Evolutionary conservation across 1,284 basidiomycete species (phyloP), one percentile per base, ranked within the genome.

Genomic region (Sporisorium iseilematis-ciliati): DNA sequence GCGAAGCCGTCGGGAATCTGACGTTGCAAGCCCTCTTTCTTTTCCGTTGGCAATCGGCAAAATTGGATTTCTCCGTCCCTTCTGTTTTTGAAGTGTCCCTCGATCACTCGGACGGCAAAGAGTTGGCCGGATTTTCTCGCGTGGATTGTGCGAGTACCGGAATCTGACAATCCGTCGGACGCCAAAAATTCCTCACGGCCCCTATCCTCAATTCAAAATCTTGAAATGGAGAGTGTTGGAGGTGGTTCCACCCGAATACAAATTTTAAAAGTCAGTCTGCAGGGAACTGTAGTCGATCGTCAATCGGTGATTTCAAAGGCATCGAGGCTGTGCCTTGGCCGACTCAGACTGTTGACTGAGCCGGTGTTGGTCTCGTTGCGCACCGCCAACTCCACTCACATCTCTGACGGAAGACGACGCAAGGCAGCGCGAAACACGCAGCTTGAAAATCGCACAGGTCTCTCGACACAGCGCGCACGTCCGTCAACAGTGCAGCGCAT

Each of bases 381-480:
- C 16, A 48, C 5, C 26, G 46, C 8, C 48, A 26, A 56, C 54
- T 57, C 55, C 45, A 46, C 45, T 38, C 35, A n/a, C n/a, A n/a
- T n/a, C n/a, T n/a, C n/a, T n/a, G n/a, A n/a, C n/a, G n/a, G 14
- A 21, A 14, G 35, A 52, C 55, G 43, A 46, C 23, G 45, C 10
- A 31, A 21, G 29, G 16, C 26, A 31, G n/a, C 42, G 23, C 42
- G 42, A 35, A 53, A 41, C 51, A 53, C 38, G 23, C 51, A 41
- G 35, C 33, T 38, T 14, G n/a, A n/a, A 38, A 38, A 4, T 38
- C 35, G 35, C 35, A 38, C 35, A 38, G 35, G 14, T 38, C 35
- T 38, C 26, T 23, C 55, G 45, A 43, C 14, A 33, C 40, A 46
- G 40, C 54, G 54, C 54, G 54, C 54, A 57, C 55, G 55, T 57